Conservation (phyloP, 2,329 filamentous ascomycete genomes). For the Furcasterigmium furcatum region DNA sequence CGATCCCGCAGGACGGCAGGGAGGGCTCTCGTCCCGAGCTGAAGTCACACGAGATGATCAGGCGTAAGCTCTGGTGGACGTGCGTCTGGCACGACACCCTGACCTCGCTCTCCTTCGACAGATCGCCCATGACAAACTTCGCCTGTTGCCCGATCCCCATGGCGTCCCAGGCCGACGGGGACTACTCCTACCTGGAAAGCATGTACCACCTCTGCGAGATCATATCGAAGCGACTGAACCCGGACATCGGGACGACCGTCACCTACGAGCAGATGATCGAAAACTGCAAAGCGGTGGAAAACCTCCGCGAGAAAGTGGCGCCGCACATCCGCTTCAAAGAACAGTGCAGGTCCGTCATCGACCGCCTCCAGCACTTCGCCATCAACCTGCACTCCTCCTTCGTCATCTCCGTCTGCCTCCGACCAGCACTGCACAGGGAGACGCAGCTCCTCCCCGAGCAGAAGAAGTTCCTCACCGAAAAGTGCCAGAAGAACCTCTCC, state of each 20-base stretch:
- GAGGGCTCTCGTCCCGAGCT: constrained; percentile 40
- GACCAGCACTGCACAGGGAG: constrained; percentile 56
- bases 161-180: constrained; percentile 36
- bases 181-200: constrained; percentile 40
- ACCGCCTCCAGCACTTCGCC: constrained; percentile 61
- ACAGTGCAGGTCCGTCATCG: constrained; percentile 59
- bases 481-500: constrained; percentile 59
- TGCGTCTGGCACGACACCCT: constrained; percentile 66
- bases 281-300: constrained; percentile 53
- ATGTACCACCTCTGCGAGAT: constrained; percentile 27
- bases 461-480: constrained; percentile 51
- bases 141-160: constrained; percentile 52
- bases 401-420: constrained; percentile 62
- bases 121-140: constrained; percentile 62
- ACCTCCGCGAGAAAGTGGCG: constrained; percentile 43
- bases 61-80: constrained; percentile 60
- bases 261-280: constrained; percentile 50
- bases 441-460: constrained; percentile 46
- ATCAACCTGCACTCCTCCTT: constrained; percentile 64
- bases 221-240: constrained; percentile 22
- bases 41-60: constrained; percentile 49
- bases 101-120: constrained; percentile 63
- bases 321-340: constrained; percentile 57
- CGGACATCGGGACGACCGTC: constrained; percentile 26
- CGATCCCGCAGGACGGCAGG: constrained; percentile 38